Percentiles rank a stretch among this genome's conserved stretches.
Conservation (phyloP, 331 rosid species). For the Quercus tomentella region DNA sequence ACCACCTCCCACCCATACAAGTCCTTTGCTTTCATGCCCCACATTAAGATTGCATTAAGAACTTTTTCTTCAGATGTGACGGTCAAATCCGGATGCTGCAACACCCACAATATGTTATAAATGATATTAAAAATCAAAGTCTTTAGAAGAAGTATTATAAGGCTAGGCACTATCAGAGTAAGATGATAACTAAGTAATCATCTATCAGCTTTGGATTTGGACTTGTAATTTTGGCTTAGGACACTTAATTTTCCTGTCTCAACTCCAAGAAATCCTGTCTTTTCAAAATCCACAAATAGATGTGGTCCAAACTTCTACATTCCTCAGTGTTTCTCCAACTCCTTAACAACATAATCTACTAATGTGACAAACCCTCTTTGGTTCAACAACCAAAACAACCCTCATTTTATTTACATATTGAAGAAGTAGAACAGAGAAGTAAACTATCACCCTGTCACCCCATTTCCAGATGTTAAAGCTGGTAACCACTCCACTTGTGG, state of each 20-base stretch:
- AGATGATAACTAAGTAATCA: conserved; percentile 4
- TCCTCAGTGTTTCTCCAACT: conserved; percentile 4
- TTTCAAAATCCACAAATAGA: conserved; percentile 12
- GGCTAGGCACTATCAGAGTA: not conserved
- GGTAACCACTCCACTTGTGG: not conserved
- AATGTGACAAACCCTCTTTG: not conserved
- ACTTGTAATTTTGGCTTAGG: not conserved
- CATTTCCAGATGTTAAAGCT: not conserved
- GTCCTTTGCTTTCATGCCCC: conserved; percentile 67
- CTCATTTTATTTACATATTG: not conserved
- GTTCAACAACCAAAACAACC: not conserved
- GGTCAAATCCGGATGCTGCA: conserved; percentile 95
- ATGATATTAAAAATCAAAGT: conserved; percentile 6
- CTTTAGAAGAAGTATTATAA: not conserved
- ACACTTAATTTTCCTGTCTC: conserved; percentile 1
- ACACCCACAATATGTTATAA: conserved; percentile 20
- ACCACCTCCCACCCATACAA: conserved; percentile 72
- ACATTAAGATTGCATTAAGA: conserved; percentile 78
- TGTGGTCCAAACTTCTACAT: conserved; percentile 5
- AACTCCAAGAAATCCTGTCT: conserved; percentile 8
- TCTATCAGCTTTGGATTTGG: not conserved
- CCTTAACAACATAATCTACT: conserved; percentile 1
- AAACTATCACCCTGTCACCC: not conserved
- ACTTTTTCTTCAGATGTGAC: conserved; percentile 96
- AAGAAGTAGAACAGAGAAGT: not conserved